Evolutionary conservation across 495 filamentous ascomycete species (phyloP).

Genomic region (Penicillium samsonianum): DNA sequence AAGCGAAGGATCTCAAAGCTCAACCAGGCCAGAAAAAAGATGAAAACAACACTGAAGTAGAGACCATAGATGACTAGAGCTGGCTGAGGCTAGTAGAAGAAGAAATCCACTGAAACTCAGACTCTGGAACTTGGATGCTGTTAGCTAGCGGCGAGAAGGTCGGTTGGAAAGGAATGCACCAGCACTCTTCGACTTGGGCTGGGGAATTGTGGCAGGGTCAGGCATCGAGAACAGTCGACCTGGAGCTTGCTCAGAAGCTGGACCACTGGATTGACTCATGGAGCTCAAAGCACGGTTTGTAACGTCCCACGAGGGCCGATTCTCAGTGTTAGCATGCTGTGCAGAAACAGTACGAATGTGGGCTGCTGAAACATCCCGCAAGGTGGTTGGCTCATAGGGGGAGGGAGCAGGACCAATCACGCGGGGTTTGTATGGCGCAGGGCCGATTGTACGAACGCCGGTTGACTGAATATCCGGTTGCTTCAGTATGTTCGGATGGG

Average conservation of each 20-base stretch:
- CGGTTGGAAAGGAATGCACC: not conserved
- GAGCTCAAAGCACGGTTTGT: not conserved
- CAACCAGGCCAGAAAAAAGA: not conserved
- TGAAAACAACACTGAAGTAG: not conserved
- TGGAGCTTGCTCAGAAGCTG: not conserved
- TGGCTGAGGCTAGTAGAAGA: not conserved
- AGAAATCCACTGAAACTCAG: not conserved
- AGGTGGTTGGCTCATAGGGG: not conserved
- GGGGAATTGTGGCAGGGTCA: not conserved
- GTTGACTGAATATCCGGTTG: not conserved
- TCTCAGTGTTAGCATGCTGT: not conserved
- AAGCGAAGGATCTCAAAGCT: not conserved
- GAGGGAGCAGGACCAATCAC: not conserved
- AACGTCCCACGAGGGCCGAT: not conserved
- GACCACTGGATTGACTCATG: not conserved
- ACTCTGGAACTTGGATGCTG: not conserved
- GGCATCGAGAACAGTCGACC: not conserved
- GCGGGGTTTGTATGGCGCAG: not conserved
- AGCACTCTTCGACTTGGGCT: not conserved
- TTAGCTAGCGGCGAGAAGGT: conserved; percentile 1
- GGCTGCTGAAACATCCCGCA: not conserved
- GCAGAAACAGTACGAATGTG: not conserved
- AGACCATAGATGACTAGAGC: not conserved
- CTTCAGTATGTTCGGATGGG: not conserved
- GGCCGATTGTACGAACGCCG: conserved; percentile 4